These are phyloP conservation scores for Aspergillus sclerotiicarbonarius DNA, from an alignment of 495 filamentous ascomycete species.

Conservation along the genomic window DNA sequence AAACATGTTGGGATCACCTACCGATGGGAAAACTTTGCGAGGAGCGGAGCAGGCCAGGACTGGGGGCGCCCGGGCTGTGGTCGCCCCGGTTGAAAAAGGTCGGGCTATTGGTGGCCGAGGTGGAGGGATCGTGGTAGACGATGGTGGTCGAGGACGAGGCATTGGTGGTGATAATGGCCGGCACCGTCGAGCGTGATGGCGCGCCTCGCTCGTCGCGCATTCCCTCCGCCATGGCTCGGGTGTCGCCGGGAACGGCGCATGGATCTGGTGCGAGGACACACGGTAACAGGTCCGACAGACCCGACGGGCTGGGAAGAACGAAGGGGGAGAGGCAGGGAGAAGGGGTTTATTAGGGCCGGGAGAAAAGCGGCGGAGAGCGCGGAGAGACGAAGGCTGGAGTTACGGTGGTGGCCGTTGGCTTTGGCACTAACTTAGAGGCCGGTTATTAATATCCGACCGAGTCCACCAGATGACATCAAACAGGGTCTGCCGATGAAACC, in stretches of 20 bases:
- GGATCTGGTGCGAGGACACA: not conserved
- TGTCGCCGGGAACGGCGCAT: slow-evolving; percentile 20
- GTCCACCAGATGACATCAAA: slow-evolving; percentile 32
- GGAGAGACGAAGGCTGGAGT: too few species aligned
- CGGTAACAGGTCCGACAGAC: not conserved
- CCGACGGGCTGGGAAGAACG: slow-evolving; percentile 1
- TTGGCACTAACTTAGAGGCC: too few species aligned
- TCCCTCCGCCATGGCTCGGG: slow-evolving; percentile 30
- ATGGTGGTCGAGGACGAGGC: slow-evolving; percentile 9
- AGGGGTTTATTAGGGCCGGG: slow-evolving; percentile 13
- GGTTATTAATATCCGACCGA: not conserved
- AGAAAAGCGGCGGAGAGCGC: not conserved
- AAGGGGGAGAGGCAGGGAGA: slow-evolving; percentile 15
- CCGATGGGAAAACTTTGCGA: slow-evolving; percentile 26
- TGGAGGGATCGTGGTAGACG: not conserved
- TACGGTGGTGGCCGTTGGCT: too few species aligned
- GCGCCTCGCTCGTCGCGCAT: slow-evolving; percentile 22
- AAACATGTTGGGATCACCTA: too few species aligned
- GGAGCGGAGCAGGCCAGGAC: slow-evolving; percentile 14
- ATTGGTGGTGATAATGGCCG: slow-evolving; percentile 26
- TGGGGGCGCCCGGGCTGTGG: slow-evolving; percentile 14
- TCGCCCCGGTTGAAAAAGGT: slow-evolving; percentile 4
- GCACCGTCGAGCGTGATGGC: slow-evolving; percentile 18
- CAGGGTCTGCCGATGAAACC: not conserved
- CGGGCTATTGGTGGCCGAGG: slow-evolving; percentile 4